Evolutionary conservation across 2,329 filamentous ascomycete species (phyloP), one percentile per base, ranked within the genome.

Genomic region (Epichloe uncinata): DNA sequence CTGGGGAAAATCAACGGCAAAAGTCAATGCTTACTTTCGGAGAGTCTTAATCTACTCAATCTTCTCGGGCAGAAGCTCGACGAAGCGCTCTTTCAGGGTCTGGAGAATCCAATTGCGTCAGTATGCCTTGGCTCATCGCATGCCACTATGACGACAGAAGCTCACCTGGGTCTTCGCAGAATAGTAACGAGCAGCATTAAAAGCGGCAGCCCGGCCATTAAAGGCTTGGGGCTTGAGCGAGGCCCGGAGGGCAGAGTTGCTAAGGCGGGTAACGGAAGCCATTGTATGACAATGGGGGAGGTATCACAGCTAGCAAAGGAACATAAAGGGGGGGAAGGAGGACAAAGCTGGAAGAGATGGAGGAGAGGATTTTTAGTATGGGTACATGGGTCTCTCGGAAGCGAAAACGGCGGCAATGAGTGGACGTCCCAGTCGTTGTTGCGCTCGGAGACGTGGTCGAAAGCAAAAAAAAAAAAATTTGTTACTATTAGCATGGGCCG

Each of bases 1-100:
- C 26, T 9, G 12, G 15, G 16, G 16, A 5, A 34, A 22, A 22
- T 45, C 30, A 30, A 22, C 36, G n/a, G 22, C 20, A 42, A 12
- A 12, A 9, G 8, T 38, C 8, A 34, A 15, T 47, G 42, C 84
- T 69, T 77, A 95, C 88, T 96, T 96, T 72, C 88, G 82, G 66
- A 98, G 84, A 72, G 88, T 83, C 87, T 98, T 98, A 78, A 98
- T 89, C 82, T 97, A 87, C 76, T 98, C 93, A 67, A 96, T 85
- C 82, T 97, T 94, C 70, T 84, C 88, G 62, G 93, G 93, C 56
- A 98, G 79, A 66, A 91, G 85, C 71, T 93, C 90, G 68, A 91
- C 91, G 71, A 98, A 97, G 68, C 89, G 91, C 71, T 98, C 93
- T 79, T 98, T 98, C 68, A 98, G 75, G 61, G 89, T 89, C 93